These are phyloP conservation scores for Candida multigemmis DNA, from an alignment of 805 yeast species.

Conservation along the genomic window DNA sequence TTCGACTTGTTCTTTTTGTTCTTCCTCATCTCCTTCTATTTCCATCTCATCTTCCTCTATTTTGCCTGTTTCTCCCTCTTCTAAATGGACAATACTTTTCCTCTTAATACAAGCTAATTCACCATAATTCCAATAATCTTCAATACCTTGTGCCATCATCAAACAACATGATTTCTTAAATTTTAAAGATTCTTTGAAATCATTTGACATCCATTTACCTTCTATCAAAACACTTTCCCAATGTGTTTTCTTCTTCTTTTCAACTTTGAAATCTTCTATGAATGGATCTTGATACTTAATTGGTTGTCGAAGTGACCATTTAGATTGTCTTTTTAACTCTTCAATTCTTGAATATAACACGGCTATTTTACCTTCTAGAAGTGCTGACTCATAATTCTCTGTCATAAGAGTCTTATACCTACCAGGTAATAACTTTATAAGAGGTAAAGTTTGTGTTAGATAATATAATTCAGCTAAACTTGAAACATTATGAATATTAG, in stretches of 20 bases:
- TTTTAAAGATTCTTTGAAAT: constrained; percentile 62
- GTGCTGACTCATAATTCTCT: constrained; percentile 73
- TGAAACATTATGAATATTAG: constrained; percentile 28
- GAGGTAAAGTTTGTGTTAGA: constrained; percentile 79
- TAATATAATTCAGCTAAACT: constrained; percentile 83
- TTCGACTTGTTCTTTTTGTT: constrained; percentile 4
- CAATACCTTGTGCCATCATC: constrained; percentile 60
- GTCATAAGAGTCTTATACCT: constrained; percentile 84
- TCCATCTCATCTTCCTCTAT: constrained; percentile 4
- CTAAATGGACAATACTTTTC: constrained; percentile 26
- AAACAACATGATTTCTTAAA: constrained; percentile 64
- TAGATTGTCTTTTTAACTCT: constrained; percentile 75
- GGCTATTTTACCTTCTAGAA: constrained; percentile 84
- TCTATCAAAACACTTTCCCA: constrained; percentile 73
- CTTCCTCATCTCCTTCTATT: constrained; percentile 4
- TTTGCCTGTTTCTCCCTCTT: constrained; percentile 1
- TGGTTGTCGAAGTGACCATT: constrained; percentile 91
- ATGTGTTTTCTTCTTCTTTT: constrained; percentile 37
- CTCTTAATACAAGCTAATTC: constrained; percentile 46
- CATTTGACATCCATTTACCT: constrained; percentile 76
- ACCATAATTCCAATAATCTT: constrained; percentile 75
- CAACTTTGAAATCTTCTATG: constrained; percentile 6
- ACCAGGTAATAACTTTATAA: constrained; percentile 70
- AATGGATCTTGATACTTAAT: constrained; percentile 63
- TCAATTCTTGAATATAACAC: constrained; percentile 87